Evolutionary conservation across 225 moss, liverwort and hornwort species (phyloP), one percentile per base, ranked within the genome.

Genomic region (Sphagnum contortum): DNA sequence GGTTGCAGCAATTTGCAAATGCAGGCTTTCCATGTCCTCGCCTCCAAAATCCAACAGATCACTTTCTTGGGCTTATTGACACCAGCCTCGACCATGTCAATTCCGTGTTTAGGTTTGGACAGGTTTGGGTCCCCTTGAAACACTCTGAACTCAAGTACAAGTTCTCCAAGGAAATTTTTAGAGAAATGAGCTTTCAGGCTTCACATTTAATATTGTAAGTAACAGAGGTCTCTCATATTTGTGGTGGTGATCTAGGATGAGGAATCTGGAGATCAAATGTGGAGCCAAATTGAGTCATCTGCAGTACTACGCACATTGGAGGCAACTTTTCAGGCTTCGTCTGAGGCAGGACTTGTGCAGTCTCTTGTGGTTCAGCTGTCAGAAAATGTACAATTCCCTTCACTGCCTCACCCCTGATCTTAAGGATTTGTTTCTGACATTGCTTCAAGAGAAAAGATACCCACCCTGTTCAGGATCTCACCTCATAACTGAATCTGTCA

Each of bases 281-380:
- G 75, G 76, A 73, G 79, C 52, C 72, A 79, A 69, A 79, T 83
- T 76, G 83, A 83, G 57, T 75, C 83, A 5, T 61, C 73, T 11
- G 83, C 79, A 7, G 73, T 79, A 56, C 76, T 83, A 61, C 83
- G 83, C 53, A 83, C 83, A 5, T 49, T 83, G 59, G 76, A 83
- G 69, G 71, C 67, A 2, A 62, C 71, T 13, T 83, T 73, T 74
- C 83, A 77, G 60, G 70, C 79, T 57, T 83, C 83, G n/a, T 73
- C 76, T 50, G 83, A 83, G 50, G 76, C 76, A 46, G 79, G 70
- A 6, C 62, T 79, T 9, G 83, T 83, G 29, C 79, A 79, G 49
- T 79, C 83, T 61, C 75, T 79, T 73, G 83, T 83, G 47, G 68
- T 55, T 57, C 73, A 83, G 61, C 79, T 83, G 10, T 73, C 79